Conservation (phyloP, 805 yeast species). For the Candida sakaeoensis region DNA sequence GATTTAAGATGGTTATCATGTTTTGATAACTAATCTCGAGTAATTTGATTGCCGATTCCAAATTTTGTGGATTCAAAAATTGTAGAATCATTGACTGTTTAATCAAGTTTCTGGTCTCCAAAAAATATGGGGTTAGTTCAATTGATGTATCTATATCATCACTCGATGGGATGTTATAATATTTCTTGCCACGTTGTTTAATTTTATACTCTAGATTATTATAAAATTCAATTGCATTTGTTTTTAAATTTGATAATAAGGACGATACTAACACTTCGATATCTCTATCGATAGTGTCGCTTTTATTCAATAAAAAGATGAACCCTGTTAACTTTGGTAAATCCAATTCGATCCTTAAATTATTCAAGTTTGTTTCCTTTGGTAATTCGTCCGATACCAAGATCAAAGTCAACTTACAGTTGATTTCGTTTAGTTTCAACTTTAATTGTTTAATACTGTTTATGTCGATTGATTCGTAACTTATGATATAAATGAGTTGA, state of each 20-base stretch:
- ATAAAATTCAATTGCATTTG: conserved; percentile 32
- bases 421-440: conserved; percentile 9
- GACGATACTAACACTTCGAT: conserved; percentile 28
- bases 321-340: conserved; percentile 30
- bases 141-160: conserved; percentile 22
- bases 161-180: conserved; percentile 30
- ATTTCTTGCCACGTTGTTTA: conserved; percentile 32
- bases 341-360: conserved; percentile 25
- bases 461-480: conserved; percentile 15
- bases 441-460: conserved; percentile 13
- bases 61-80: conserved; percentile 28
- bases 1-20: conserved; percentile 21
- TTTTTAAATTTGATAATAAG: conserved; percentile 26
- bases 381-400: conserved; percentile 10
- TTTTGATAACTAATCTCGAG: conserved; percentile 34
- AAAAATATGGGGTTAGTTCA: conserved; percentile 31
- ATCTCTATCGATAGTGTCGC: conserved; percentile 21
- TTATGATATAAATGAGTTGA: conserved; percentile 21
- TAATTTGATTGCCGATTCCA: conserved; percentile 25
- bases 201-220: conserved; percentile 27
- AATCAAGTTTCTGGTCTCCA: conserved; percentile 35
- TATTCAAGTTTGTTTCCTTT: conserved; percentile 21
- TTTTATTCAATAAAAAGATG: conserved; percentile 18
- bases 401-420: conserved; percentile 13
- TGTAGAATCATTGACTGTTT: conserved; percentile 35